phyloP scores from a whole-genome alignment of 148 eudicot species.

The Cornus florida region DNA sequence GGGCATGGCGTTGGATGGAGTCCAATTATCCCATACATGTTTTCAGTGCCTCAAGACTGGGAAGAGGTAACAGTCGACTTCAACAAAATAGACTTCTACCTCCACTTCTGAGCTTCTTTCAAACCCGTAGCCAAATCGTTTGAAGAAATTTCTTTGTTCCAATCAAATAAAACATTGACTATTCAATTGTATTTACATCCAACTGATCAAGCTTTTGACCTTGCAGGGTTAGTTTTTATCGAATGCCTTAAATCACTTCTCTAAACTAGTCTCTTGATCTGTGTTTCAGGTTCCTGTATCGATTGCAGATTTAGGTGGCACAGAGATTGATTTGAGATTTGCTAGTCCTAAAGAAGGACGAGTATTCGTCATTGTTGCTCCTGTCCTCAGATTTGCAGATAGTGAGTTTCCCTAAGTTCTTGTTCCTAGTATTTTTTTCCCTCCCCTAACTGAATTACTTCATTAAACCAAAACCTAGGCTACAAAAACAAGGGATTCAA shows the following conservation, averaged over 20 bases:
- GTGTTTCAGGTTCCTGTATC: slow-evolving; percentile 76
- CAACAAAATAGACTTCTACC: neutral
- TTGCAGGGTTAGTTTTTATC: too few relatives aligned
- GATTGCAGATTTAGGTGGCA: slow-evolving; percentile 96
- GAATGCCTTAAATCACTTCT: neutral
- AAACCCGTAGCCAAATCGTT: too few relatives aligned
- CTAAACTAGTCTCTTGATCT: neutral
- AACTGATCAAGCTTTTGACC: too few relatives aligned
- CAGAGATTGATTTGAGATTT: slow-evolving; percentile 92
- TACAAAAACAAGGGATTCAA: too few relatives aligned
- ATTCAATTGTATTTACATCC: too few relatives aligned
- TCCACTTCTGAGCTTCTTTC: neutral
- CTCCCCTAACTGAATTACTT: too few relatives aligned
- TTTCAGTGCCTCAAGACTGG: slow-evolving; percentile 81
- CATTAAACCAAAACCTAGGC: too few relatives aligned
- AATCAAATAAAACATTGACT: neutral
- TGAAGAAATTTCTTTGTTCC: too few relatives aligned
- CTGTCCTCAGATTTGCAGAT: slow-evolving; percentile 85
- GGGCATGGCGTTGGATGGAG: slow-evolving; percentile 99
- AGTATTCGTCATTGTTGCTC: slow-evolving; percentile 76
- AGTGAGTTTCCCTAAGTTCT: slow-evolving; percentile 32
- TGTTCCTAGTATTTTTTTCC: neutral
- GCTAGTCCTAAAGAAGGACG: slow-evolving; percentile 79
- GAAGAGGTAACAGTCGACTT: slow-evolving; percentile 57
- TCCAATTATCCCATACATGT: slow-evolving; percentile 90